Conservation (phyloP, 345 rosid genomes). For the Syzygium oleosum region DNA sequence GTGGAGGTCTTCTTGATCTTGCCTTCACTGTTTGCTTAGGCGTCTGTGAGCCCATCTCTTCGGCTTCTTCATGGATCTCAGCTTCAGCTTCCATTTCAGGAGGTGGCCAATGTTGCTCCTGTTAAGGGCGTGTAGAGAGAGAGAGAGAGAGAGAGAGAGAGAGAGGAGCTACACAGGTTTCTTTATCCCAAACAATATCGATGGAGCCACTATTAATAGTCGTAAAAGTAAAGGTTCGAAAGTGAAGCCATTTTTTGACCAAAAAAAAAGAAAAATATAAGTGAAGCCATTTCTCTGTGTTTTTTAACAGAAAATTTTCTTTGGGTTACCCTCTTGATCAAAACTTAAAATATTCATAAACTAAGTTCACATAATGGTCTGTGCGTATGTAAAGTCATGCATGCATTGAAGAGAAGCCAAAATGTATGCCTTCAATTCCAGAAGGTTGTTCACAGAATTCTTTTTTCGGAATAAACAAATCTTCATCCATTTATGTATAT, state of each 20-base stretch:
- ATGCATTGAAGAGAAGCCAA: background rate
- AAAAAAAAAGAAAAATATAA: too few species aligned
- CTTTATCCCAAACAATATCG: background rate
- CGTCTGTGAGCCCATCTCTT: too few species aligned
- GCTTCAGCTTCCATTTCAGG: too few species aligned
- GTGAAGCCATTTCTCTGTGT: background rate
- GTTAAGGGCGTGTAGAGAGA: too few species aligned
- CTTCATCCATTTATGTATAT: too few species aligned
- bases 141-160: too few species aligned
- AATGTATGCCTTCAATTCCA: background rate
- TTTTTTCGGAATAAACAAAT: too few species aligned
- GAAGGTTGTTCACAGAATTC: background rate
- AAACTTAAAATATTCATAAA: background rate
- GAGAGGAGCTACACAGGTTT: background rate
- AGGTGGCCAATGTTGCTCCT: too few species aligned
- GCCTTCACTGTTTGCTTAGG: too few species aligned
- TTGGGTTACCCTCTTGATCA: background rate
- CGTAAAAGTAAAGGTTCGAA: background rate
- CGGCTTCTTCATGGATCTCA: too few species aligned
- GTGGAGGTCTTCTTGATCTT: too few species aligned
- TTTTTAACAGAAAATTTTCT: background rate
- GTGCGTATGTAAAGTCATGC: background rate
- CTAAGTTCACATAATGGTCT: background rate
- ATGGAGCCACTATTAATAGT: background rate
- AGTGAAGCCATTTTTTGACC: background rate